Conservation (phyloP, 2,329 filamentous ascomycete genomes). For the Venturia aucupariae region DNA sequence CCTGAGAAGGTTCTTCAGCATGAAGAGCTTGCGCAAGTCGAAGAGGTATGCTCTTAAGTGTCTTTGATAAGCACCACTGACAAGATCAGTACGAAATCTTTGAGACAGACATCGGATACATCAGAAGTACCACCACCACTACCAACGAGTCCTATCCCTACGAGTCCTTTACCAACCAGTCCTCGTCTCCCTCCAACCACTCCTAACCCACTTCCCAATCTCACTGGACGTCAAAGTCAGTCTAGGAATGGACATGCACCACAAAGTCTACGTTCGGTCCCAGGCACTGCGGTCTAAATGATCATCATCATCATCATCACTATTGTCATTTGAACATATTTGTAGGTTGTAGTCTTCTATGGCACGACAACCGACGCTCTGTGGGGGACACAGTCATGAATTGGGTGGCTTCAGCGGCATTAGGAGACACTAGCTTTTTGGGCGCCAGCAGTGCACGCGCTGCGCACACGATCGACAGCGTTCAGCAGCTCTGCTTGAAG, state of each 20-base stretch:
- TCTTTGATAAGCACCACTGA: background rate
- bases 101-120: background rate
- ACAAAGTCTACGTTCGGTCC: background rate
- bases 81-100: conserved; percentile 5
- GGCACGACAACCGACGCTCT: background rate
- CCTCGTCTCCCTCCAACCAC: background rate
- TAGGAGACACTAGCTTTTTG: no score
- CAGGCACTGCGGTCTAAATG: background rate
- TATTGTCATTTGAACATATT: background rate
- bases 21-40: conserved; percentile 12
- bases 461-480: no score
- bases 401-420: no score
- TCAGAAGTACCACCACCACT: background rate
- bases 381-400: background rate
- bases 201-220: background rate
- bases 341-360: background rate
- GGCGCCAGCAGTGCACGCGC: no score
- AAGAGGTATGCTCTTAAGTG: conserved; percentile 13
- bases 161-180: background rate
- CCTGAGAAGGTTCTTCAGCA: conserved; percentile 14
- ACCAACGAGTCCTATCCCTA: background rate
- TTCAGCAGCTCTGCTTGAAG: no score
- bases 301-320: background rate
- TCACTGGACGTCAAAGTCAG: background rate
- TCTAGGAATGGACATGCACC: conserved; percentile 1